Base-by-base conservation (phyloP, 768 basidiomycete genomes). In the Mycena epipterygia region DNA sequence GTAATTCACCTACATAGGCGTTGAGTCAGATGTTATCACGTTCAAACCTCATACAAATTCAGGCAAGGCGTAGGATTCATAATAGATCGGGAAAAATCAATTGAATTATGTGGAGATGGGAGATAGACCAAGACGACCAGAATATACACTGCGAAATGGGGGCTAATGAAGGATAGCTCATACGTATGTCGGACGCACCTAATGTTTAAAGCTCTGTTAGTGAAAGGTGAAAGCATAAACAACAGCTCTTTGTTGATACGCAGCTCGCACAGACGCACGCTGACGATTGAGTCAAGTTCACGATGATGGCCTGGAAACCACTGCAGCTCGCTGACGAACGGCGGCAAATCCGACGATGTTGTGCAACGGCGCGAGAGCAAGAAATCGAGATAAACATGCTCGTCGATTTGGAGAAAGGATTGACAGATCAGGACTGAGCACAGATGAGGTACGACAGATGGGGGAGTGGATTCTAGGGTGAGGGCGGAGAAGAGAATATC, bases 341-440 rank as follows among this genome's bases (percentile, higher is more conserved):
- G 51, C 3, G 27, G 29, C 21, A 17, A 1, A 19, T 32, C 30
- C 46, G 46, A 19, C 5, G 46, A 5, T 9, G 3, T 1, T 9
- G 2, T 3, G 27, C 39, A 25, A 4, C 33, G 21, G 2, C 62
- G 51, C 29, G 63, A 64, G 11, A 44, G n/a, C 16, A 64, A 2
- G 41, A 64, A 64, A 6, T 44, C 9, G 5, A 42, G 13, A 32
- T 55, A 64, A 5, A 30, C 41, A 30, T 33, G 6, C 29, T 53
- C 63, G 23, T 56, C 41, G 52, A 64, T 55, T 64, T 46, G 52
- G 30, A 64, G 30, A 5, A 35, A 8, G 0, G 63, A 56, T 25
- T 21, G 52, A 32, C 44, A 55, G 16, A 6, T 12, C 0, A 64
- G 37, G 30, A n/a, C n/a, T n/a, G 30, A 23, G 4, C 23, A 32